Conservation (phyloP, 2,329 filamentous ascomycete genomes). For the Neocatenulostroma microsporum region DNA sequence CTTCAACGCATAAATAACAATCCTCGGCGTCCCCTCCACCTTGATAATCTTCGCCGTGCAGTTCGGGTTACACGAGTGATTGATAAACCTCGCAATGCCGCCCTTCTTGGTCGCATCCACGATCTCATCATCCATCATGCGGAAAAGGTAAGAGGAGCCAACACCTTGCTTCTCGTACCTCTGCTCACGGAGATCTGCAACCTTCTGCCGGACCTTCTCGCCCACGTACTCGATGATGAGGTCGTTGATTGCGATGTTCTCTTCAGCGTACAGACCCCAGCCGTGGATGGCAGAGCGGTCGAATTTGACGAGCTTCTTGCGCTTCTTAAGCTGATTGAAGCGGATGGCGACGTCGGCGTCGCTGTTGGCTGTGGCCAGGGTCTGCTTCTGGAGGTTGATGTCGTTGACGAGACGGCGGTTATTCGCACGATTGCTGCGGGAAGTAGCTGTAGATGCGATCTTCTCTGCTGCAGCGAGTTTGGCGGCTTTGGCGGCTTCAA, state of each 20-base stretch:
- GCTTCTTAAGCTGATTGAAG: slow-evolving; percentile 98
- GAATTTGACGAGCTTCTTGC: slow-evolving; percentile 98
- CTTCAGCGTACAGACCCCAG: slow-evolving; percentile 96
- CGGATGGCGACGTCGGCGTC: slow-evolving; percentile 82
- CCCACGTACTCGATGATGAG: slow-evolving; percentile 99
- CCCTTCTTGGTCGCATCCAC: slow-evolving; percentile 98
- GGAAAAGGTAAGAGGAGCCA: slow-evolving; percentile 93
- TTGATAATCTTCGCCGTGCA: slow-evolving; percentile 99
- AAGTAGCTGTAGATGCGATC: slow-evolving; percentile 76
- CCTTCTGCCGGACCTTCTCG: slow-evolving; percentile 92
- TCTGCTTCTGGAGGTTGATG: slow-evolving; percentile 87
- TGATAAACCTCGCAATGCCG: slow-evolving; percentile 96
- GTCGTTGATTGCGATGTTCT: slow-evolving; percentile 93
- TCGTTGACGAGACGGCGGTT: slow-evolving; percentile 92
- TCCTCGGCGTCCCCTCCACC: slow-evolving; percentile 93
- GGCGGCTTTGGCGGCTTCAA: slow-evolving; percentile 64
- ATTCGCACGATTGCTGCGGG: slow-evolving; percentile 87
- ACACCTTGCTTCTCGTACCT: slow-evolving; percentile 94
- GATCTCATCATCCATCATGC: slow-evolving; percentile 95
- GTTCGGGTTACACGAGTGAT: slow-evolving; percentile 95
- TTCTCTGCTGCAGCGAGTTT: slow-evolving; percentile 66
- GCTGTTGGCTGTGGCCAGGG: slow-evolving; percentile 53
- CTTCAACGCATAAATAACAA: slow-evolving; percentile 95
- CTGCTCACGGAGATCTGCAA: slow-evolving; percentile 90
- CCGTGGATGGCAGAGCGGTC: slow-evolving; percentile 97